A percentile compares a stretch with the other conserved stretches of the same genome.
Evolutionary conservation across 202 grass and related monocot genomes (phyloP).

Genomic region (Sporobolus alterniflorus): DNA sequence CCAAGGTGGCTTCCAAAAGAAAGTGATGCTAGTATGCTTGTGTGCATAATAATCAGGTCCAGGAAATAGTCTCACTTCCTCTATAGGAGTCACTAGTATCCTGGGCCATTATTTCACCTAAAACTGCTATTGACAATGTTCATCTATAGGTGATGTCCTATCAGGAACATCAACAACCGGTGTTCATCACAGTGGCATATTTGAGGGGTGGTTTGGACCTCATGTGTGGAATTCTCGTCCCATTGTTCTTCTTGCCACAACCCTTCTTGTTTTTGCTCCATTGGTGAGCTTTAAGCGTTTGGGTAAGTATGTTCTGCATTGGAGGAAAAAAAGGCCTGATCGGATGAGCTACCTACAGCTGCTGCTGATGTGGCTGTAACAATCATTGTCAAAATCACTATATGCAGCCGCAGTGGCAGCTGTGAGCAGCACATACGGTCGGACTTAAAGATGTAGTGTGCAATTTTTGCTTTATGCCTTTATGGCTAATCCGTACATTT

Average conservation of each 20-base stretch:
- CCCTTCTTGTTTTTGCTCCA: slow-evolving; percentile 68
- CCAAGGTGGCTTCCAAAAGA: neutral
- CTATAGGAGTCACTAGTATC: neutral
- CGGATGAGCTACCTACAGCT: too few relatives aligned
- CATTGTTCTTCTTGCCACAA: slow-evolving; percentile 73
- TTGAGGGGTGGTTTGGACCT: slow-evolving; percentile 93
- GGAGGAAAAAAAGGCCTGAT: too few relatives aligned
- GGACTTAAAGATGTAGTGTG: slow-evolving; percentile 1
- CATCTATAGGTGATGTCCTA: slow-evolving; percentile 73
- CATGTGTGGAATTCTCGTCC: slow-evolving; percentile 78
- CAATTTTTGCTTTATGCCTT: neutral
- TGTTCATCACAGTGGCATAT: slow-evolving; percentile 75
- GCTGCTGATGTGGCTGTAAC: too few relatives aligned
- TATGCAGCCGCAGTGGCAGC: too few relatives aligned
- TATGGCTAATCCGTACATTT: slow-evolving; percentile 16
- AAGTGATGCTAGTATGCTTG: neutral
- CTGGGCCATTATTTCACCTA: neutral
- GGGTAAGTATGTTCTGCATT: slow-evolving; percentile 45
- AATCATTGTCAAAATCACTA: too few relatives aligned
- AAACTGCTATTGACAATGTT: neutral
- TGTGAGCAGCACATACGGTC: too few relatives aligned
- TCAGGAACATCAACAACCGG: slow-evolving; percentile 89
- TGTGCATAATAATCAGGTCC: neutral
- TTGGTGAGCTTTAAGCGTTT: slow-evolving; percentile 70
- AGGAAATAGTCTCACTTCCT: neutral